Percentiles rank a stretch among this genome's conserved stretches.
These are phyloP conservation scores for Sonneratia caseolaris DNA, from an alignment of 345 rosid genomes.

Conservation along the genomic window DNA sequence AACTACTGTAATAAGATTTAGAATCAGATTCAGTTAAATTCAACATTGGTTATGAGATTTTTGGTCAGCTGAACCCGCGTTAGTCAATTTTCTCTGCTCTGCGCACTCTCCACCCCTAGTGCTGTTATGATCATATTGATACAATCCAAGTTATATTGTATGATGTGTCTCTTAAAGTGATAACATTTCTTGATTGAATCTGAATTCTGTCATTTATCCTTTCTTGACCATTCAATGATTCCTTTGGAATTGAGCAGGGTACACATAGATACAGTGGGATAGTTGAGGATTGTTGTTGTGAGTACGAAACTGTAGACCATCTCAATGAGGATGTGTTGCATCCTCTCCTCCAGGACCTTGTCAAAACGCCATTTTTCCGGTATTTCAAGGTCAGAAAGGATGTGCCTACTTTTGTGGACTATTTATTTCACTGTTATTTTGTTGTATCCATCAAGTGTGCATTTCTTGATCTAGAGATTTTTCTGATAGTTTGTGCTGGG, in stretches of 20 bases:
- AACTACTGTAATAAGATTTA: not conserved
- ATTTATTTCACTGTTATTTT: not conserved
- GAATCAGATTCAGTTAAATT: not conserved
- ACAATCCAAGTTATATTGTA: not conserved
- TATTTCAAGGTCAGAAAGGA: constrained; percentile 66
- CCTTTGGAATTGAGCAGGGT: constrained; percentile 22
- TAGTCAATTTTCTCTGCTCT: not conserved
- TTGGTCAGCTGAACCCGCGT: not conserved
- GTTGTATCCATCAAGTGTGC: not conserved
- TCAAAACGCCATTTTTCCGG: constrained; percentile 67
- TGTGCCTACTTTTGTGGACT: not conserved
- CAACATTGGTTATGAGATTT: not conserved
- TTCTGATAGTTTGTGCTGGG: not conserved
- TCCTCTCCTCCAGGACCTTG: constrained; percentile 77
- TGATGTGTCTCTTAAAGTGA: not conserved
- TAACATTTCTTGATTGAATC: not conserved
- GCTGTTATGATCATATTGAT: not conserved
- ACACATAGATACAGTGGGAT: constrained; percentile 47
- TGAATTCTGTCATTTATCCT: not conserved
- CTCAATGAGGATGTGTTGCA: constrained; percentile 56
- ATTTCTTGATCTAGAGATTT: not conserved
- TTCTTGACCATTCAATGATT: constrained; percentile 3
- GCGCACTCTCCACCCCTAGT: not conserved
- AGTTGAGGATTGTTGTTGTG: constrained; percentile 88
- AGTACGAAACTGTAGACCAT: constrained; percentile 73